These are phyloP conservation scores for Arabidopsis arenosa DNA, from an alignment of 345 rosid genomes.

Conservation along the genomic window DNA sequence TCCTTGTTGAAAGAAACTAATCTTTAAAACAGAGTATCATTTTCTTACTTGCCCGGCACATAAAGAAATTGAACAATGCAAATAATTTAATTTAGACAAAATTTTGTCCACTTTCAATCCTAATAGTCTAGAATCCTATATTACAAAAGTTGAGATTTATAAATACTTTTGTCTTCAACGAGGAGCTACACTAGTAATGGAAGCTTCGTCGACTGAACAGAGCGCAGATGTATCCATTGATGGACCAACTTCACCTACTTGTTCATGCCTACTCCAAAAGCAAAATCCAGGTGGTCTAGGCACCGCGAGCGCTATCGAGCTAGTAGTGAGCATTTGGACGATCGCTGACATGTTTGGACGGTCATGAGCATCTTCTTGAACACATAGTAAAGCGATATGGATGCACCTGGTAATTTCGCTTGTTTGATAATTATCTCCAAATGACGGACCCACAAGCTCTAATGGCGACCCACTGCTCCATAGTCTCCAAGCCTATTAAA, in stretches of 20 bases:
- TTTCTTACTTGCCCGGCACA: no score
- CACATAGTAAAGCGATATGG: conserved; percentile 52
- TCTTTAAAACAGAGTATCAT: no score
- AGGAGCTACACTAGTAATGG: conserved; percentile 32
- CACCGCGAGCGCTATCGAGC: conserved; percentile 35
- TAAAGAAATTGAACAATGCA: no score
- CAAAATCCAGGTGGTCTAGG: conserved; percentile 41
- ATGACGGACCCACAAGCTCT: conserved; percentile 8
- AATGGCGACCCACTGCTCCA: conserved; percentile 41
- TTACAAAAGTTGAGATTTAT: no score
- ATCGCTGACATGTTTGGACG: conserved; percentile 51
- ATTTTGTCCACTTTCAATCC: no score
- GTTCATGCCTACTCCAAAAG: conserved; percentile 1
- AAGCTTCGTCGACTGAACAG: conserved; percentile 27
- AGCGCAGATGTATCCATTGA: neutral
- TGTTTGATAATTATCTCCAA: conserved; percentile 41
- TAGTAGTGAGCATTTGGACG: conserved; percentile 46
- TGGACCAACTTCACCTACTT: neutral
- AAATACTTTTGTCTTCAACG: conserved; percentile 3
- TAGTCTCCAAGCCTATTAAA: conserved; percentile 45
- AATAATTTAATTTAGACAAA: no score
- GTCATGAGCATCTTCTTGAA: conserved; percentile 50
- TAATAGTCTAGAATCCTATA: no score
- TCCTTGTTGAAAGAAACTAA: no score
- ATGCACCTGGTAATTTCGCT: conserved; percentile 51